Conservation (phyloP, 169 alveolate species). For the Eimeria falciformis region DNA sequence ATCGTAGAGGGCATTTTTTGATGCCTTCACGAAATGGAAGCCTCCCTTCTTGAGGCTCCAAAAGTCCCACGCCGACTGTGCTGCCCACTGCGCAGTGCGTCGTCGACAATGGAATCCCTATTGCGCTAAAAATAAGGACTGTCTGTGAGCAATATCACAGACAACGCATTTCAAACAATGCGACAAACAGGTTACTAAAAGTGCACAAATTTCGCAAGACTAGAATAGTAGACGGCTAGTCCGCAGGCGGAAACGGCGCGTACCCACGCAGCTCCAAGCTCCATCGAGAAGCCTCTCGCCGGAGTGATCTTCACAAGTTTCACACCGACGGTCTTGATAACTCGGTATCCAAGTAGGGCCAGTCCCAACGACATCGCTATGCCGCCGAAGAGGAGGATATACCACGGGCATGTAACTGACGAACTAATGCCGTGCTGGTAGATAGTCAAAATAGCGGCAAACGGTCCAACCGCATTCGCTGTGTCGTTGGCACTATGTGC, state of each 20-base stretch:
- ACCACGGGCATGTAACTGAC: constrained; percentile 85
- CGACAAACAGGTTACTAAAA: neutral
- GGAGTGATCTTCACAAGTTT: constrained; percentile 86
- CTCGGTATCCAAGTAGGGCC: constrained; percentile 86
- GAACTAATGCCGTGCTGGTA: constrained; percentile 77
- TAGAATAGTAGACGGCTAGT: neutral
- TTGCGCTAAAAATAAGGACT: constrained; percentile 85
- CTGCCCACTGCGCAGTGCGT: constrained; percentile 91
- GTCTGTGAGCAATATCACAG: constrained; percentile 74
- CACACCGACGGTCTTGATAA: constrained; percentile 67
- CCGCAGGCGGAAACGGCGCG: neutral
- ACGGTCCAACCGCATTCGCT: constrained; percentile 91
- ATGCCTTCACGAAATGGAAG: neutral
- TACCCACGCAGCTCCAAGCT: constrained; percentile 85
- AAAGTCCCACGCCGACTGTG: constrained; percentile 89
- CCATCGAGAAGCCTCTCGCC: constrained; percentile 89
- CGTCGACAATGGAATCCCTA: constrained; percentile 91
- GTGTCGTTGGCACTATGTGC: constrained; percentile 92
- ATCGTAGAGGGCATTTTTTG: neutral
- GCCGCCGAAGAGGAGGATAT: constrained; percentile 88
- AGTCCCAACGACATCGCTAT: constrained; percentile 88
- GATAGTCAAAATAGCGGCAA: constrained; percentile 81
- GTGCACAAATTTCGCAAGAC: neutral
- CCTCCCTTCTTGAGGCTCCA: constrained; percentile 73
- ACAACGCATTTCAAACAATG: neutral